Conservation (phyloP, 1,284 basidiomycete genomes). For the Chondrostereum purpureum region DNA sequence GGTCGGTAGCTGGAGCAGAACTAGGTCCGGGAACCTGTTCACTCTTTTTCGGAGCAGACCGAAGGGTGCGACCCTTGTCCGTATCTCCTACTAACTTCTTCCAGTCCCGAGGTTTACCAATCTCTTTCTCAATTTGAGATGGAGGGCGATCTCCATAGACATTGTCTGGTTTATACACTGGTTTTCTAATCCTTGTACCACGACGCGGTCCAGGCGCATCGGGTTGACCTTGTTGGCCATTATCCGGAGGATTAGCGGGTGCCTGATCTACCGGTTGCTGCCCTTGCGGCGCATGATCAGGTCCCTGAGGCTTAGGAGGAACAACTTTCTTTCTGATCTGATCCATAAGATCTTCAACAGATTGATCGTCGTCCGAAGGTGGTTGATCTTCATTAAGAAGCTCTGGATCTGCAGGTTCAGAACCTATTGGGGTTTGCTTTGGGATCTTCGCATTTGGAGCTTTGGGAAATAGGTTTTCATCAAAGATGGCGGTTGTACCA, state of each 20-base stretch:
- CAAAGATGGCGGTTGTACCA: conserved; percentile 12
- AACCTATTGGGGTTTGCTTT: too few species aligned
- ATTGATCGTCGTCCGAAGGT: too few species aligned
- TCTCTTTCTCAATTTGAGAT: neutral
- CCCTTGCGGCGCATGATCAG: too few species aligned
- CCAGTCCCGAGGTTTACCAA: neutral
- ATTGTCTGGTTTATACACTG: neutral
- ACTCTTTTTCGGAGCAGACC: neutral
- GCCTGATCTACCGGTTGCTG: too few species aligned
- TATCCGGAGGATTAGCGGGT: too few species aligned
- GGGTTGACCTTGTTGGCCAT: neutral
- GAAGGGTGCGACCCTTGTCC: neutral
- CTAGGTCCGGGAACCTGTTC: neutral
- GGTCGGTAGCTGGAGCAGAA: neutral
- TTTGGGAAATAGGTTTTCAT: neutral
- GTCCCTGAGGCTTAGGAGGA: too few species aligned
- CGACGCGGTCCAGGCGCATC: neutral
- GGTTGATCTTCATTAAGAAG: too few species aligned
- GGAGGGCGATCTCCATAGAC: neutral
- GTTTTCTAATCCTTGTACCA: neutral
- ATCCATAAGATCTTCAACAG: too few species aligned
- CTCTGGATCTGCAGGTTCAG: too few species aligned
- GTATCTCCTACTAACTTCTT: neutral
- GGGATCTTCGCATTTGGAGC: neutral
- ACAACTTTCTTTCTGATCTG: too few species aligned